Conservation (phyloP, 495 filamentous ascomycete species). For the Xylaria intraflava region DNA sequence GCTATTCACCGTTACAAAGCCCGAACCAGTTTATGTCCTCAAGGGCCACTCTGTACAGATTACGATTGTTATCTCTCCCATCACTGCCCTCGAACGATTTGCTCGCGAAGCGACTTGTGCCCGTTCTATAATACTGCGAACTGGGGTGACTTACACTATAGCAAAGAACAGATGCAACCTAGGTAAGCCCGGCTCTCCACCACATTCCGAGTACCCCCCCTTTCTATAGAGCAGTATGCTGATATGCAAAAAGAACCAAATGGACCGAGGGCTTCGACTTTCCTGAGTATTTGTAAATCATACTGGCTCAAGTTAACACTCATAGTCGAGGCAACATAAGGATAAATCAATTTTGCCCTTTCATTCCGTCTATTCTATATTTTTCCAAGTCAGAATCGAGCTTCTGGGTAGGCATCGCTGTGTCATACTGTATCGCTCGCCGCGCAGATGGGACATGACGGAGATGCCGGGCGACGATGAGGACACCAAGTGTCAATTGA, state of each 20-base stretch:
- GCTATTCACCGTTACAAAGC: conserved; percentile 31
- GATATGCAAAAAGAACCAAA: conserved; percentile 15
- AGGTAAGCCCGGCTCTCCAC: conserved; percentile 16
- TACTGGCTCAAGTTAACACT: background rate
- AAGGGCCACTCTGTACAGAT: conserved; percentile 24
- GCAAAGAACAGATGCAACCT: conserved; percentile 22
- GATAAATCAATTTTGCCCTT: background rate
- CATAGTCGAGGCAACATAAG: background rate
- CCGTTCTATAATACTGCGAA: conserved; percentile 23
- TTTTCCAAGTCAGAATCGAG: background rate
- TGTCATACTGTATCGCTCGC: no score
- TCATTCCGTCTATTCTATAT: background rate
- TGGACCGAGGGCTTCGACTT: conserved; percentile 23
- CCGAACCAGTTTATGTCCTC: conserved; percentile 26
- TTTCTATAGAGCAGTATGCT: background rate
- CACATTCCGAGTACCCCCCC: background rate
- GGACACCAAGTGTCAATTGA: no score
- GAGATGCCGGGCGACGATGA: no score
- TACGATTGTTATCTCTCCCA: conserved; percentile 30
- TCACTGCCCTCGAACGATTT: conserved; percentile 22
- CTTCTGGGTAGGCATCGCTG: no score
- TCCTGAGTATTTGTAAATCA: conserved; percentile 17
- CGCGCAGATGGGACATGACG: background rate
- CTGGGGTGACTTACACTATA: conserved; percentile 25
- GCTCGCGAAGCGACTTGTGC: conserved; percentile 19